Base-by-base conservation (phyloP, 1,284 basidiomycete species). In the Trichosporon sp. region DNA sequence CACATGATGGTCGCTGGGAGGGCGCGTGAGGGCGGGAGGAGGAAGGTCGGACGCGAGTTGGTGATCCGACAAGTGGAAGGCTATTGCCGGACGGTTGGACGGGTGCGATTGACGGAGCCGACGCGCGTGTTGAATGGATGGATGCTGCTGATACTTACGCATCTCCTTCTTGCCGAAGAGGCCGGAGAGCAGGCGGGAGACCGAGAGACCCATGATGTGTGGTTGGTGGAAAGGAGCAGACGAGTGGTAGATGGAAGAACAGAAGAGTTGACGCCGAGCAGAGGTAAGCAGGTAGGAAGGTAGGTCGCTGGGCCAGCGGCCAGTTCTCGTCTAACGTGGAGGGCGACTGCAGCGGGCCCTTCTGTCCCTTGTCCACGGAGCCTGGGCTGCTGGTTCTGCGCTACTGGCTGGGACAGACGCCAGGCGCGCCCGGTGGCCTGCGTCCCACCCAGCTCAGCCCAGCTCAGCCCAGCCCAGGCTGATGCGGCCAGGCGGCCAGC, bases 141-240 rank as follows among this genome's bases (percentile, higher is more conserved):
- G 46, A 61, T 19, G 33, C n/a, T 16, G 16, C 13, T n/a, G 34
- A 63, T 19, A 86, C 92, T 80, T 82, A 95, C 95, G 93, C 95
- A 99, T 98, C 84, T 99, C 96, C 86, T 91, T 96, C 87, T 97
- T 98, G 83, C 95, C 95, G 77, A 99, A 95, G 81, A 99, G 86
- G 81, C 86, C 87, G 67, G 87, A 86, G 78, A 96, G 87, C 62
- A 94, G 84, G 76, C 80, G 86, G 72, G 92, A 95, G 75, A 95
- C 83, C 54, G 87, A 87, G 73, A 95, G 84, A 88, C 92, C 91
- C 91, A 94, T 94, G 80, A 5, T 56, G 46, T 49, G 59, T 33
- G 31, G 33, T 25, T 33, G 40, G 40, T 57, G 32, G 33, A 59
- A 49, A 56, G 59, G 46, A 21, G 54, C 34, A 56, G 33, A 61